Evolutionary conservation across 768 basidiomycete species (phyloP), one percentile per base, ranked within the genome.

Genomic region (Kwoniella bestiolae): DNA sequence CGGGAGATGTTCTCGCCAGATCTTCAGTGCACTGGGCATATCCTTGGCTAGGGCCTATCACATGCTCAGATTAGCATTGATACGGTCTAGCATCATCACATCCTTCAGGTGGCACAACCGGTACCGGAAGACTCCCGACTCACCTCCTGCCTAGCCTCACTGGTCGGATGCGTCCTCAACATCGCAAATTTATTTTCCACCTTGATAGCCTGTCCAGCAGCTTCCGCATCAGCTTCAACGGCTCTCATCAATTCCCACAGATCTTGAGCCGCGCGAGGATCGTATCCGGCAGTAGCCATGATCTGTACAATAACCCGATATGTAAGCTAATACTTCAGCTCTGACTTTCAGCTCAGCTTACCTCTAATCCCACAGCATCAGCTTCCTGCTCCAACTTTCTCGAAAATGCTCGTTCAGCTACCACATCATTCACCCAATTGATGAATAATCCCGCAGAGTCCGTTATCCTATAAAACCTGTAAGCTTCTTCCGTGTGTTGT

Each of bases 311-410:
- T 26, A 6, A 16, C 31, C 25, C 3, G 28, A 16, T 45, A 35
- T 18, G 26, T 52, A 45, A 62, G 53, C 38, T 28, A 29, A 47
- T 16, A 9, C 16, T 56, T 46, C 16, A 14, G 26, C 0, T 29
- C 4, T 57, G 60, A 46, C 53, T 34, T 7, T n/a, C n/a, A n/a
- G 11, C 14, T 1, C 3, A 11, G 59, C 81, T 47, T 56, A 83
- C 81, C 58, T 81, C 73, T 14, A 84, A 63, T 3, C 84, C 84
- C 2, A 84, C 79, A 11, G 76, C 64, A 60, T 84, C 84, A 1
- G 84, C 84, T 67, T 84, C 84, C 67, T 76, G 76, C 67, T 84
- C 84, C 21, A 84, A 71, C 69, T 84, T 83, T 23, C 83, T 69
- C 23, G 82, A 83, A 69, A 81, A 84, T 12, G 83, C 83, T 35